Base-by-base conservation (phyloP, 202 grass and related monocot genomes). In the Saccharum hybrid region DNA sequence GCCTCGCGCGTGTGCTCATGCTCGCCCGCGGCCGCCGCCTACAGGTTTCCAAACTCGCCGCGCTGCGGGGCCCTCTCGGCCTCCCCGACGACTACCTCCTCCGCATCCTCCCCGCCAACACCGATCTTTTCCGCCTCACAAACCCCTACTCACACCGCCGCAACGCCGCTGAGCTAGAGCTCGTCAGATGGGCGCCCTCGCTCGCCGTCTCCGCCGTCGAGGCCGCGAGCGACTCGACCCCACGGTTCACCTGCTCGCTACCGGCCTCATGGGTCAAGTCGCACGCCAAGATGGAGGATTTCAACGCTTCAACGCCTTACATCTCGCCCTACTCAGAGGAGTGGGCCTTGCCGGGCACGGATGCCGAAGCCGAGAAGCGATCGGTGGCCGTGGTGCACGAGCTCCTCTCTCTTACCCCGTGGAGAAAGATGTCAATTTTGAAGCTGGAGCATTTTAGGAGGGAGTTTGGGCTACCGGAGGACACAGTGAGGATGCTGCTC, bases 381-480 rank as follows among this genome's bases (percentile, higher is more conserved):
- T 62, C 87, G 2, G 77, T 98, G 42, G 92, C 87, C 0, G 52
- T 93, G 71, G 74, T 93, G 63, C 96, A 98, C 38, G 96, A 98
- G 77, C 80, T 98, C 64, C 92, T 98, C 42, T 95, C 92, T 0
- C 84, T 95, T 15, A 86, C 92, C 0, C 46, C 92, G n/a, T 98
- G 92, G 92, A 95, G 81, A 14, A 98, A 98, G 83, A 68, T 93
- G 68, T 95, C 96, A 10, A 82, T 98, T 85, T n/a, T 87, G 73
- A 94, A 98, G 87, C 74, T 98, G 85, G 90, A 93, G 80, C 95
- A 93, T 59, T 98, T 98, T 83, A 93, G 88, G 74, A 85, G 88
- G 88, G 90, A 92, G 48, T 94, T 94, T 31, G 86, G 88, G 26
- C 73, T 97, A 22, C 90, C 89, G 1, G 87, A 87, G 81, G 85